Base-by-base conservation (phyloP, 345 rosid species). In the Bruguiera sexangula region DNA sequence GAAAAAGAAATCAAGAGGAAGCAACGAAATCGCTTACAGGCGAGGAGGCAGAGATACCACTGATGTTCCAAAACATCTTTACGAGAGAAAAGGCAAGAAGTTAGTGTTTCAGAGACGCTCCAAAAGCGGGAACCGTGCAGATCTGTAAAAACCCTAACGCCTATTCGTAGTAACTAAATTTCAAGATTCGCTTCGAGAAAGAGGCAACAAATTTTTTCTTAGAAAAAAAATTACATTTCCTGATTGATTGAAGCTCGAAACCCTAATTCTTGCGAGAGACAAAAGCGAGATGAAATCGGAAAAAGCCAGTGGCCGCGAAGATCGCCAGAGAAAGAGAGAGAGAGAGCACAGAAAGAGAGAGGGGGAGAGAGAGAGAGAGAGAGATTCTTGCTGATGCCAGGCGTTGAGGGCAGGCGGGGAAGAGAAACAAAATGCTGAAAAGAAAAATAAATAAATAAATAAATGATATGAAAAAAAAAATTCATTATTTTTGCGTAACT, bases 61-160 rank as follows among this genome's bases (percentile, higher is more conserved):
- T 78, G 69, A 96, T 93, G 85, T 92, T 96, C 99, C 99, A 96
- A 43, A 96, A 96, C 99, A 96, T 96, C 79, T 60, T 67, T 62
- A 62, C 43, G 55, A 69, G 26, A 59, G 70, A 11, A 24, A 27
- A 8, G 24, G 5, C 60, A 56, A 15, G 16, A 27, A 6, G 26
- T 56, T 56, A 4, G 50, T 18, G 18, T 10, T 73, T 69, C 51
- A 71, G 78, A 75, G 75, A 78, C 63, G 67, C 36, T 58, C 21
- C 19, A 62, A 66, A 56, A 15, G 18, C 66, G 30, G 68, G 39
- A 62, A 63, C 61, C n/a, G 73, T 46, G 73, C 69, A 79, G 97
- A 91, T 90, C 93, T 84, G 87, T 69, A 64, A 78, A 73, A 82
- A 84, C 79, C 77, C 84, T 71, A 80, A 81, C 77, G 24, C 37